Percentiles rank a stretch among this genome's conserved stretches.
Conservation (phyloP, 2,329 filamentous ascomycete species). For the Dothidotthia symphoricarpi region DNA sequence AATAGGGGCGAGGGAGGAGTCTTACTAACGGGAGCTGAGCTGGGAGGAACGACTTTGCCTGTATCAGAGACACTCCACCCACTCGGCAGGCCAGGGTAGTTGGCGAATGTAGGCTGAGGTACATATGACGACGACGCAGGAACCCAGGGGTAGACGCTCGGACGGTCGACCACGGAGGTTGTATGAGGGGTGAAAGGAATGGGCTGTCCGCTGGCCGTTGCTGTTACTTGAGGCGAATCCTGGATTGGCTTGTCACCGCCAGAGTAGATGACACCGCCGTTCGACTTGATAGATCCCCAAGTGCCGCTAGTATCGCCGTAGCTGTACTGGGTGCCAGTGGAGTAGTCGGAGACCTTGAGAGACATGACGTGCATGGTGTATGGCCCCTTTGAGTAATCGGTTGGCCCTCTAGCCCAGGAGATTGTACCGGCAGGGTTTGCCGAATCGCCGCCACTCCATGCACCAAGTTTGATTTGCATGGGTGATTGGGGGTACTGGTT, state of each 20-base stretch:
- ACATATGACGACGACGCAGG: constrained; percentile 54
- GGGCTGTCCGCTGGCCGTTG: constrained; percentile 60
- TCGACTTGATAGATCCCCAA: constrained; percentile 78
- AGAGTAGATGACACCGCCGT: constrained; percentile 72
- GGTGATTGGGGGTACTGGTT: constrained; percentile 90
- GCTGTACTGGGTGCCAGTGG: constrained; percentile 78
- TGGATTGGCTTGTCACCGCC: constrained; percentile 55
- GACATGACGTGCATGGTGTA: constrained; percentile 82
- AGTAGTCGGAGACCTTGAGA: constrained; percentile 82
- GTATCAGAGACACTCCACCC: constrained; percentile 78
- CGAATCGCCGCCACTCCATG: constrained; percentile 88
- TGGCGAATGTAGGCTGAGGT: constrained; percentile 46
- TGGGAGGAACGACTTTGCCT: constrained; percentile 75
- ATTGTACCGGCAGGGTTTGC: constrained; percentile 79
- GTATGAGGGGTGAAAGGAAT: constrained; percentile 66
- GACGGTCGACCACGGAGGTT: constrained; percentile 46
- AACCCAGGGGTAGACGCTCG: constrained; percentile 60
- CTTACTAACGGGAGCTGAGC: constrained; percentile 67
- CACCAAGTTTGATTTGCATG: constrained; percentile 89
- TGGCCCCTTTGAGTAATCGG: constrained; percentile 78
- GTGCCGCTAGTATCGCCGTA: constrained; percentile 76
- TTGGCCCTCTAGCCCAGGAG: constrained; percentile 81
- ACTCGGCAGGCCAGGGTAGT: constrained; percentile 63
- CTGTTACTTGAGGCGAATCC: constrained; percentile 61
- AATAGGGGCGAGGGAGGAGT: constrained; percentile 21